Base-by-base conservation (phyloP, 768 basidiomycete species). In the Pleurotus platypus region DNA sequence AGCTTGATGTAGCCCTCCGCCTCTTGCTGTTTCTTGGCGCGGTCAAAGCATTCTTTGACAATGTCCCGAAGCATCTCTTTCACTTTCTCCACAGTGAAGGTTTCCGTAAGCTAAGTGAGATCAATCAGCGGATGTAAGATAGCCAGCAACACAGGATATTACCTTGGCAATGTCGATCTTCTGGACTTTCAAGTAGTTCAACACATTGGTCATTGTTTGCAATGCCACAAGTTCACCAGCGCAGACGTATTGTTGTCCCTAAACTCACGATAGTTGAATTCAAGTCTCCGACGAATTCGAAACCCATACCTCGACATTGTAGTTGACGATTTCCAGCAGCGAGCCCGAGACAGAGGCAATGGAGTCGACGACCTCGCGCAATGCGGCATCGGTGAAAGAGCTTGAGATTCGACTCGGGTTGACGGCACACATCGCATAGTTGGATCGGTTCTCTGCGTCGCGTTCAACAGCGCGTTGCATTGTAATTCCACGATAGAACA, bases 181-280 rank as follows among this genome's bases (percentile, higher is more conserved):
- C 78, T 99, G 87, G 6, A 94, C 75, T 75, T 98, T 99, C 62
- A 99, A 75, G 71, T 93, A 95, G 76, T 99, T 99, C 64, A 98
- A 78, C 46, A 96, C 94, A 62, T 96, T 96, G 13, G 95, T 96
- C 78, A 98, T 82, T 0, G 94, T 91, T 62, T 97, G 94, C 37
- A 98, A 78, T 1, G 92, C 92, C 30, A 95, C 79, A 39, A 98
- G 85, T 70, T 98, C 96, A 72, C 97, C 97, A 45, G 97, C 97
- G 64, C 94, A 97, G 61, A 99, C 97, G 70, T 98, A 98, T 92
- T 99, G 97, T 83, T 97, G 94, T 60, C 96, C 96, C 89, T 97
- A 73, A 55, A 64, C 26, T 16, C 43, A 35, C 13, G 12, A 42
- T 18, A 57, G 30, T 40, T 22, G 35, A 2, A 35, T 3, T 35